Evolutionary conservation across 768 basidiomycete species (phyloP), one percentile per base, ranked within the genome.

Genomic region (Rhodocollybia butyracea): DNA sequence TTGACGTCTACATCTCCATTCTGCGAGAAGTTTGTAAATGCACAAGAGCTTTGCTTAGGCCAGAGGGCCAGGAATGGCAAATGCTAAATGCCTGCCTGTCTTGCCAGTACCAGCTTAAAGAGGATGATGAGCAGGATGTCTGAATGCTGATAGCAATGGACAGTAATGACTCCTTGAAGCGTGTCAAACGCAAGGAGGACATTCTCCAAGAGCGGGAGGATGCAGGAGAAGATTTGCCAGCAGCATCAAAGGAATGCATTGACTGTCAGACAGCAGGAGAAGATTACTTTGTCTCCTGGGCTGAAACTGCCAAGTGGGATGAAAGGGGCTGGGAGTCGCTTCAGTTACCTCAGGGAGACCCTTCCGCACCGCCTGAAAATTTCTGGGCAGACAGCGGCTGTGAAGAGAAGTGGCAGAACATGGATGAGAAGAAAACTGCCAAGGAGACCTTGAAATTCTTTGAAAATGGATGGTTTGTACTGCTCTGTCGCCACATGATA

Each of bases 401-500:
- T 24, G 50, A 52, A 4, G 60, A 59, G 3, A 12, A 46, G n/a
- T 64, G 63, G 63, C 32, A 57, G 7, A 63, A 63, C 42, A 54
- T 56, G 45, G n/a, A 15, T 0, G 56, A 62, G 13, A 51, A 58
- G 1, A 32, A 36, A 3, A 62, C 53, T 1, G 58, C 52, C 27
- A 47, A 45, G 17, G 58, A 58, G 58, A 61, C 53, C 59, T 59
- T 48, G 1, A 51, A 61, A 11, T 64, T 63, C 50, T 50, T 59
- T 24, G 62, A 64, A 54, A 63, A 64, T 10, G 64, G 65, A 3
- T 19, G 65, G 10, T 69, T 68, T 42, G 29, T 68, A 3, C 48
- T 61, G 2, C 45, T 60, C 6, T 69, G 68, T 46, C 54, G 60
- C 0, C 68, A 69, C 56, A 61, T 63, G 1, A 60, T 67, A 7